Evolutionary conservation across 257 asterid species (phyloP), one percentile per base, ranked within the genome.

Genomic region (Verbena officinalis): DNA sequence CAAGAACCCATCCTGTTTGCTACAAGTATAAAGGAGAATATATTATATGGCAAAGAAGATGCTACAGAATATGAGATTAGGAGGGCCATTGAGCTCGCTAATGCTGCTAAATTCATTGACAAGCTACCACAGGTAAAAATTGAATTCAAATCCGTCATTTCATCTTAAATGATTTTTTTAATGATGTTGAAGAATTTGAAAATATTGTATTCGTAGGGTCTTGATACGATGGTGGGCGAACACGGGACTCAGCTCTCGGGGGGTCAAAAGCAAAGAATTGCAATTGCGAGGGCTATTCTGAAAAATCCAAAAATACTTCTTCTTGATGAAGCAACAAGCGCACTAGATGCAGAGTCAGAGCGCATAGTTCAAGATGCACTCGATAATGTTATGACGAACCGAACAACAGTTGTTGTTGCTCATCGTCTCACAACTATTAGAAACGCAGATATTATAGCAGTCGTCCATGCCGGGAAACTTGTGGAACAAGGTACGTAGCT

Each of bases 311-410:
- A 68, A 70, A 81, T 90, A 63, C 94, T 90, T 31, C 95, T 90
- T 49, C 94, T 90, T 1, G 97, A 90, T 70, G 97, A 89, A 81
- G 97, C 97, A 4, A 89, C 97, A 12, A 90, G 97, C 51, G 97
- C 97, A 42, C 67, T 90, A 51, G 97, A 90, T 74, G 83, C 85
- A 0, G 97, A 85, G 62, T 90, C 96, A 0, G 97, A 90, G 51
- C 75, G 83, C 5, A 17, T 81, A 46, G 97, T 90, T 44, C 97
- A 90, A 69, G 83, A 80, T 16, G 97, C 97, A 36, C 88, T 90
- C 7, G 97, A 90, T 44, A 87, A 80, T 54, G 84, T 85, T 6
- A 90, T 85, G 95, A 36, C 75, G 15, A 63, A 87, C 57, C 65
- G 95, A 65, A 90, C 96, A 5, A 90, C 97, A 0, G 79, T 90